Evolutionary conservation across 768 basidiomycete species (phyloP).

Genomic region (Tylopilus felleus): DNA sequence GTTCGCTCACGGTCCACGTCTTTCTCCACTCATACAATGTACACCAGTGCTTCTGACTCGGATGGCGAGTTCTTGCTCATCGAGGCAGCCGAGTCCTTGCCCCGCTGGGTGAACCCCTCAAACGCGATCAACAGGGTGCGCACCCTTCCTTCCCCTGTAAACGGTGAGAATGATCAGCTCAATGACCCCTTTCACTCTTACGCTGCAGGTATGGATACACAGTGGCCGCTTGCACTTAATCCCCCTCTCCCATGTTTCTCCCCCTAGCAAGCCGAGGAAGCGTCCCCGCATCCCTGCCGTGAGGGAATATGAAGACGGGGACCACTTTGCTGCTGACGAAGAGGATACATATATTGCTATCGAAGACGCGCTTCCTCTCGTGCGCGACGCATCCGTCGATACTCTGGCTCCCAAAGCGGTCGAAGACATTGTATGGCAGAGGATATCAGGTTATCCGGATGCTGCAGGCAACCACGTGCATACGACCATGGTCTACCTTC

Average conservation of each 20-base stretch:
- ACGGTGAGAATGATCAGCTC: conserved; percentile 33
- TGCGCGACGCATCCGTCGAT: conserved; percentile 49
- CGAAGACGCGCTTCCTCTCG: conserved; percentile 60
- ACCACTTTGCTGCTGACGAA: conserved; percentile 35
- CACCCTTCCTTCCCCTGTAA: conserved; percentile 26
- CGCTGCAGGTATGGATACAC: conserved; percentile 87
- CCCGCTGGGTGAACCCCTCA: conserved; percentile 86
- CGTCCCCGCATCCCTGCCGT: conserved; percentile 43
- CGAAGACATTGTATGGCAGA: conserved; percentile 64
- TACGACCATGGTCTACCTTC: conserved; percentile 72
- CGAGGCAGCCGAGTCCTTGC: conserved; percentile 89
- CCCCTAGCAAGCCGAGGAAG: conserved; percentile 51
- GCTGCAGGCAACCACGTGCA: conserved; percentile 69
- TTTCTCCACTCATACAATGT: conserved; percentile 1
- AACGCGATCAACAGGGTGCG: conserved; percentile 93
- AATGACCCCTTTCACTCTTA: conserved; percentile 29
- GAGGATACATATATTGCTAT: conserved; percentile 52
- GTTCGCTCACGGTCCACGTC: conserved; percentile 15
- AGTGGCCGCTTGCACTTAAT: conserved; percentile 81
- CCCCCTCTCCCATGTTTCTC: conserved; percentile 73
- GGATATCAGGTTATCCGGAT: conserved; percentile 76
- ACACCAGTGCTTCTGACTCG: conserved; percentile 61
- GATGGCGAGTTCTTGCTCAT: conserved; percentile 97
- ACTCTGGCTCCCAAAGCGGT: conserved; percentile 62
- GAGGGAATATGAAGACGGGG: conserved; percentile 53